phyloP scores from a whole-genome alignment of 495 filamentous ascomycete species.

The Aspergillus homomorphus region DNA sequence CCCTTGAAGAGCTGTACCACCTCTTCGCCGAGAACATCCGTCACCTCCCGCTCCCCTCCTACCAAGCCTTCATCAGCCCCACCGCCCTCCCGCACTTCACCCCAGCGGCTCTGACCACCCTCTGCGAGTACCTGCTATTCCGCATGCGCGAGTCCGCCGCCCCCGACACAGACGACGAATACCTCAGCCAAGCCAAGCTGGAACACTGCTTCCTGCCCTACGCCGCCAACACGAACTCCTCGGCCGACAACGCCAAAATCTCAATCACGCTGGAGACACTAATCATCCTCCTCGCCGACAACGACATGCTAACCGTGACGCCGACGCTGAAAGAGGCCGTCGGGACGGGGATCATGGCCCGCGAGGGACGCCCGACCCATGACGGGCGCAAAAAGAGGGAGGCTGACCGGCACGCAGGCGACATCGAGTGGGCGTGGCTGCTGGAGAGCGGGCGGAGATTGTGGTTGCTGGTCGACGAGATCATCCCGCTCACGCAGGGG shows the following conservation, averaged over 20 bases:
- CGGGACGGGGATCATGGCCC: conserved; percentile 59
- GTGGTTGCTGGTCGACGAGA: conserved; percentile 34
- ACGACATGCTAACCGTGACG: conserved; percentile 41
- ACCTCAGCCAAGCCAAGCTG: conserved; percentile 57
- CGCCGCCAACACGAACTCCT: conserved; percentile 57
- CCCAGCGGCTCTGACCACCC: conserved; percentile 50
- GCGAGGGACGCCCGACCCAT: conserved; percentile 51
- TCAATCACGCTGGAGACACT: conserved; percentile 72
- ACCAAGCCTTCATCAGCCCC: conserved; percentile 65
- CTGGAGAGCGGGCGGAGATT: conserved; percentile 43
- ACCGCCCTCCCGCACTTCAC: conserved; percentile 46
- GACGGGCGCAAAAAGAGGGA: conserved; percentile 37
- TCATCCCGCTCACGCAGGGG: conserved; percentile 5
- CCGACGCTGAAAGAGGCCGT: conserved; percentile 49
- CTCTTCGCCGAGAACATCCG: conserved; percentile 62
- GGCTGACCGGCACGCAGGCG: conserved; percentile 32
- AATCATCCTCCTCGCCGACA: conserved; percentile 54
- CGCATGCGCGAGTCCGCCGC: conserved; percentile 58
- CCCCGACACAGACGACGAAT: conserved; percentile 44
- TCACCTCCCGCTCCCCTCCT: conserved; percentile 64
- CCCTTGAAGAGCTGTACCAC: conserved; percentile 61
- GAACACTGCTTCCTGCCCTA: conserved; percentile 69
- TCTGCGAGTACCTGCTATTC: conserved; percentile 63
- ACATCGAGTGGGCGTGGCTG: conserved; percentile 38
- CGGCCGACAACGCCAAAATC: conserved; percentile 77